Conservation (phyloP, 345 rosid species). For the Bruguiera gymnorhiza region DNA sequence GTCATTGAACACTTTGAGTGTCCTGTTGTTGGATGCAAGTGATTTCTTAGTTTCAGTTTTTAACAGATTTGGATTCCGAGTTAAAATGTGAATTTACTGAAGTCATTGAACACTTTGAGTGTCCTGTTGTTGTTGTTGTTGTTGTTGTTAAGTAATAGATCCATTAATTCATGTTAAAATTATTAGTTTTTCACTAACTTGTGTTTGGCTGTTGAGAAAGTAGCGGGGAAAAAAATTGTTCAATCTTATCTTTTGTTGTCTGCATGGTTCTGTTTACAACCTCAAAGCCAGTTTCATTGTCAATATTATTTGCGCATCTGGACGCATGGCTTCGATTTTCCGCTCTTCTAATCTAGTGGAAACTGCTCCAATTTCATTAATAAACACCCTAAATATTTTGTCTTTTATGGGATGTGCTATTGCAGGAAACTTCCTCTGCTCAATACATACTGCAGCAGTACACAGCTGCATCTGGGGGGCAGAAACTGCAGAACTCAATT, state of each 20-base stretch:
- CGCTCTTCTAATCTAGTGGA: constrained; percentile 1
- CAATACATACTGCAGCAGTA: constrained; percentile 90
- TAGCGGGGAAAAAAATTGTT: background rate
- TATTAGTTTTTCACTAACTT: background rate
- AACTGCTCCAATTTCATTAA: background rate
- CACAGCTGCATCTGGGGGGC: constrained; percentile 88
- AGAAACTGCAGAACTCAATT: constrained; percentile 70
- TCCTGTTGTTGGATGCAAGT: background rate
- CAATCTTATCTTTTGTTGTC: background rate
- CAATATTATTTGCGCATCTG: background rate
- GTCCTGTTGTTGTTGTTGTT: background rate
- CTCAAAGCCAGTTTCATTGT: background rate
- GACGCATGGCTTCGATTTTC: constrained; percentile 9
- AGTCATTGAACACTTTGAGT: background rate
- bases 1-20: background rate
- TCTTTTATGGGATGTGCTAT: background rate
- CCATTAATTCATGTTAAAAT: background rate
- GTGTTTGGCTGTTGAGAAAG: constrained; percentile 32
- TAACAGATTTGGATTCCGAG: background rate
- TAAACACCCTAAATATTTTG: background rate
- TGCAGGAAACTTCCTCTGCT: constrained; percentile 82
- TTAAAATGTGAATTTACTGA: background rate
- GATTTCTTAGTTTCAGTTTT: background rate
- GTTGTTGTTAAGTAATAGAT: background rate
- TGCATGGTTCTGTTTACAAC: background rate